Evolutionary conservation across 2,329 filamentous ascomycete genomes (phyloP), one percentile per base, ranked within the genome.

Genomic region (Diaporthe citrichinensis): DNA sequence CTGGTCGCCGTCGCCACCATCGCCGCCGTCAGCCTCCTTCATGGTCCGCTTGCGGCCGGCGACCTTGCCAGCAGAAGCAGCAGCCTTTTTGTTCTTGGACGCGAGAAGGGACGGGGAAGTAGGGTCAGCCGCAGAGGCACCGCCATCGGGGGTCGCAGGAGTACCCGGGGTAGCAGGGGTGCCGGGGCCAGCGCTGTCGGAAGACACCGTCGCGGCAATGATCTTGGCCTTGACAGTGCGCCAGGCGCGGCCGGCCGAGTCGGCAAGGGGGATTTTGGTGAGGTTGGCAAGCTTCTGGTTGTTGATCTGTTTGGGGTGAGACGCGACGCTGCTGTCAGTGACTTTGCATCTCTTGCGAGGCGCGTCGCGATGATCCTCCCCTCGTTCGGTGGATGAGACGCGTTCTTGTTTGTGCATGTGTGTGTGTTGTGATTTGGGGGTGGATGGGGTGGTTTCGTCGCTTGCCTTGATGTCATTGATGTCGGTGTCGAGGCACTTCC

Each of bases 381-480:
- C 25, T 9, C 7, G 8, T n/a, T 6, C 58, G 3, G 3, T 10
- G 23, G 14, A 28, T n/a, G 36, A 20, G 6, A 41, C 15, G 36
- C 17, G 6, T 25, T 41, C 58, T 10, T 41, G 10, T 25, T 2
- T 39, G n/a, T 41, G 23, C 5, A 12, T 34, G 14, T 25, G 36
- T 44, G 39, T 8, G 12, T 17, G 17, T 1, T 3, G 23, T 31
- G 36, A 39, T 39, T 31, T 31, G 25, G 53, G 53, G 8, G 53
- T 12, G 8, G 20, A 17, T 9, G 51, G 36, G 23, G 44, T 20
- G 44, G 2, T 17, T 23, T 4, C 7, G 20, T 20, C 8, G 23
- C 68, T 71, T 71, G 55, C 68, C 53, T 71, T 71, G 34, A 14
- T 23, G 44, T 51, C 68, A 39, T 71, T 71, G 34, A 14, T 23